A percentile compares a stretch with the other conserved stretches of the same genome.
Conservation (phyloP, 208 protist species). For the Acanthamoeba sp. region DNA sequence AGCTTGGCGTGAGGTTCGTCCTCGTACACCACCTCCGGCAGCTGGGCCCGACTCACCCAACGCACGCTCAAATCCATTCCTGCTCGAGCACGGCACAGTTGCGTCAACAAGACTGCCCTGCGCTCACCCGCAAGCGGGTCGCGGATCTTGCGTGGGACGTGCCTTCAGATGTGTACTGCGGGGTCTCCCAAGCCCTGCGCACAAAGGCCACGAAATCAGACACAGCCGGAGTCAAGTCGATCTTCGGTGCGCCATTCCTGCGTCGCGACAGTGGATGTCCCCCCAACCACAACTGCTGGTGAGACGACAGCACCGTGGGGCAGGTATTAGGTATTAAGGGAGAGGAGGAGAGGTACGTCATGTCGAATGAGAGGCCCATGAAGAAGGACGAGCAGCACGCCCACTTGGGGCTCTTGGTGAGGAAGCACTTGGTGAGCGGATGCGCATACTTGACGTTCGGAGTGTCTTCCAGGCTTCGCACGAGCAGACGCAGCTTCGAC, state of each 20-base stretch:
- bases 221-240: not conserved
- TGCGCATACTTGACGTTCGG: constrained; percentile 77
- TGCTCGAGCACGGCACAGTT: not conserved
- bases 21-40: constrained; percentile 30
- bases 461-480: constrained; percentile 80
- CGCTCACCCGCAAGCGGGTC: no score
- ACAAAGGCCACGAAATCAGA: not conserved
- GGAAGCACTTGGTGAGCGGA: constrained; percentile 65
- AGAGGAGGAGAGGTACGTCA: not conserved
- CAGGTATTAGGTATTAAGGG: no score
- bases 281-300: no score
- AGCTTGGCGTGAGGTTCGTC: constrained; percentile 11
- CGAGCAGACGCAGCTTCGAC: constrained; percentile 84
- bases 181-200: not conserved
- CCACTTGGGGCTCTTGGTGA: not conserved
- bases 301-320: no score
- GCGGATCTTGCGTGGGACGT: not conserved
- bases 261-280: not conserved
- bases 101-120: no score
- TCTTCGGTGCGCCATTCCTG: not conserved
- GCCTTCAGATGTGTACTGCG: not conserved
- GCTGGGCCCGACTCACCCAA: not conserved
- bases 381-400: constrained; percentile 35
- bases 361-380: constrained; percentile 47
- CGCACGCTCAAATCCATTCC: not conserved